Evolutionary conservation across 164 flowering plant species (phyloP), one percentile per base, ranked within the genome.

Genomic region (Protea cynaroides): DNA sequence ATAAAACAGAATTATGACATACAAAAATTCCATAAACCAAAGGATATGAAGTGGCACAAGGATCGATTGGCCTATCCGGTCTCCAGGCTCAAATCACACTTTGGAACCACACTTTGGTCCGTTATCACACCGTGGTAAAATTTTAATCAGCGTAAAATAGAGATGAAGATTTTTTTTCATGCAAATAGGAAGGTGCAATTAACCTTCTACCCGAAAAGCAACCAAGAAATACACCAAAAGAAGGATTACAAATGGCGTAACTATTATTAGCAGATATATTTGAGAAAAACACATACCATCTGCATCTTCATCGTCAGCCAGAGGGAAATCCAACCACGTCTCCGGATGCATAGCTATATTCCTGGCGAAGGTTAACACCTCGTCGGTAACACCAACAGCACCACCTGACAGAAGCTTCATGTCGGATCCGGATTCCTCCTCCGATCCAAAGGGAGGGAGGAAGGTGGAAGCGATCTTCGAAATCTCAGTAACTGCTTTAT

Each of bases 271-370:
- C 21, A 29, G 54, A 25, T 3, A 11, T 1, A 3, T 10, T 49
- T 22, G 29, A 37, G 37, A 38, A 53, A 65, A 18, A n/a, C 3
- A 51, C 49, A n/a, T 72, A 91, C 99, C 97, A 56, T 89, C 93
- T 2, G 76, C 61, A 56, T 91, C 92, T 25, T 94, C 96, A 34
- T 91, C 96, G n/a, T 87, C 90, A 2, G 77, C 83, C n/a, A 89
- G 66, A 15, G 99, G 97, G 69, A 89, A 94, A 80, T 94, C 97
- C 77, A 94, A 68, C 99, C 99, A 94, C 7, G 99, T 94, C 75
- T 94, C 99, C 0, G 99, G 97, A 75, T 91, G 97, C 90, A 83
- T 86, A 15, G 92, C 80, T 1, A 91, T 94, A 53, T 94, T 89
- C 76, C 75, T 77, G 0, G 96, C 99, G 65, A 94, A 94, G 4